phyloP scores from a whole-genome alignment of 2,329 filamentous ascomycete genomes.

The Monilinia laxa region DNA sequence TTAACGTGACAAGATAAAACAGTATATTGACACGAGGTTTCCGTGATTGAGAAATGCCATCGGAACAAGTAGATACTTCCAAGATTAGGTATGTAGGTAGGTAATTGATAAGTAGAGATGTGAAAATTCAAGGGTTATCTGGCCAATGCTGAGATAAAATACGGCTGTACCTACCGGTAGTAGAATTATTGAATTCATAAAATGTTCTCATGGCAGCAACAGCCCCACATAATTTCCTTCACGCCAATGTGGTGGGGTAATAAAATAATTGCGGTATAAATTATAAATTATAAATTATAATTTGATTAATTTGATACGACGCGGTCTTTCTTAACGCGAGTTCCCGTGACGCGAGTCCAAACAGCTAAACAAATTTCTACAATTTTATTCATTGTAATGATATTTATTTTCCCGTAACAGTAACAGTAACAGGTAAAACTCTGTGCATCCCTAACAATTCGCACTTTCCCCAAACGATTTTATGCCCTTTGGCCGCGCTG shows the following conservation, averaged over 20 bases:
- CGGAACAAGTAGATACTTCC: no score
- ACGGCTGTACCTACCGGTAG: no score
- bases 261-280: no score
- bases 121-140: no score
- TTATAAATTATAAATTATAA: no score
- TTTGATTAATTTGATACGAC: constrained; percentile 15
- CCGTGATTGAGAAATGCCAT: no score
- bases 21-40: no score
- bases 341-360: constrained; percentile 15
- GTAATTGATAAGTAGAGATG: no score
- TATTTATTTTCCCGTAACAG: constrained; percentile 9
- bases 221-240: constrained; percentile 7
- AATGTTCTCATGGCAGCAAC: neutral
- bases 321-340: constrained; percentile 4
- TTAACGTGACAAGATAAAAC: neutral
- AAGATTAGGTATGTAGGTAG: no score
- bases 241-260: constrained; percentile 13
- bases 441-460: constrained; percentile 25
- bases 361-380: constrained; percentile 15
- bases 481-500: constrained; percentile 38
- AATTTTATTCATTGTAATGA: neutral
- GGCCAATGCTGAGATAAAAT: no score
- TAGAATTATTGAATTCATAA: no score
- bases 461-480: constrained; percentile 32
- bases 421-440: constrained; percentile 15